Base-by-base conservation (phyloP, 176 grass and related monocot genomes). In the Lolium rigidum region DNA sequence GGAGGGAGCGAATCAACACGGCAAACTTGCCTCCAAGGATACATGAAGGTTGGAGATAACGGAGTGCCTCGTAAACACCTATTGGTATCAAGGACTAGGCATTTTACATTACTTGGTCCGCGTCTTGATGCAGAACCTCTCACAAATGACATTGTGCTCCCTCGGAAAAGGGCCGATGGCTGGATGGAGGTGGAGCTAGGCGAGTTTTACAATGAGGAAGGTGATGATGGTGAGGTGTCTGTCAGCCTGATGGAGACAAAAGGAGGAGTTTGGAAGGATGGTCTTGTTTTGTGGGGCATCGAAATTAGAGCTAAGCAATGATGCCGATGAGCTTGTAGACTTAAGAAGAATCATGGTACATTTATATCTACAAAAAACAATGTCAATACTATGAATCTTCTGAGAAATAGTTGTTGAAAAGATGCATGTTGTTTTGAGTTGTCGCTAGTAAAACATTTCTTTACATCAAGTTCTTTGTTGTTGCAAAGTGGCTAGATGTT, bases 131-230 rank as follows among this genome's bases (percentile, higher is more conserved):
- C 9, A 60, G 20, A 24, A 22, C 9, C 58, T 60, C 59, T 62
- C 59, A 25, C n/a, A 25, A 21, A 62, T 11, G 59, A 62, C 2
- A 24, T 62, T 24, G n/a, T 62, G 21, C 2, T 62, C 59, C 59
- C 59, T 62, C n/a, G 21, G 10, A 62, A 62, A 62, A 25, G 21
- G 59, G 59, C 59, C 1, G 91, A 90, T 0, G 80, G 87, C 31
- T 97, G 89, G 91, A 88, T 92, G 89, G 94, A 96, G 79, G 10
- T 90, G 24, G 87, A 90, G 47, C 13, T 75, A 9, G 94, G 94
- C 0, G 79, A 86, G 41, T 90, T 96, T 59, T 51, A 57, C 54
- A 82, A 48, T 0, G 79, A 54, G 2, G 80, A 90, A 15, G 87
- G 70, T 15, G 85, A 83, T 0, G 55, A 93, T 10, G 85, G 82